Evolutionary conservation across 2,329 filamentous ascomycete species (phyloP), one percentile per base, ranked within the genome.

Genomic region (Aspergillus sp.): DNA sequence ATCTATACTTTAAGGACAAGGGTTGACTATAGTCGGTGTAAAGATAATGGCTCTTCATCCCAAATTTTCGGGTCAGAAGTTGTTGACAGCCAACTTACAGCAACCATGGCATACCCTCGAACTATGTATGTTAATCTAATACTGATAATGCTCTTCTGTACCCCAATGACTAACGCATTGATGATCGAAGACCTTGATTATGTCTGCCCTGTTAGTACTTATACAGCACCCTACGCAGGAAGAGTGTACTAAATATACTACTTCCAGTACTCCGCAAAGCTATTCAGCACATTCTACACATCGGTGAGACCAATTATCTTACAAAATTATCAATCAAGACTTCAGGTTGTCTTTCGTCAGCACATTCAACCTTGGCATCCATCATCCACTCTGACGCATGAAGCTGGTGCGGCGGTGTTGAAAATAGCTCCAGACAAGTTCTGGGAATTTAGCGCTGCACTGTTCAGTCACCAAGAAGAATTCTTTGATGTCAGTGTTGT

Each of bases 361-460:
- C 92, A 96, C 75, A 86, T 97, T 70, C 92, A 96, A 80, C 92
- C 92, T 13, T 96, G 94, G 94, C 93, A 98, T 78, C 94, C 94
- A 1, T 92, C 90, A 19, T 92, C 87, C 42, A 92, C 90, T 6
- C 83, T 92, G 10, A 73, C 72, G 8, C 77, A 81, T 58, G 94
- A 98, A 83, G 90, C 92, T 32, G 93, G 82, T 3, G 84, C 92
- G 32, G 94, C 92, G 2, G 91, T 97, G 1, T 83, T 94, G 67
- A 85, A 84, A 54, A 76, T 91, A 6, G 81, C 86, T 2, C 89
- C 90, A 0, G 81, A 83, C 17, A 87, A 86, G 66, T 98, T 96
- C 83, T 96, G 89, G 87, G 81, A 83, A 15, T 97, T 94, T 76
- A 90, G 86, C 75, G 82, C 82, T 42, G 84, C 82, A 6, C 82